Evolutionary conservation across 345 rosid species (phyloP), one percentile per base, ranked within the genome.

Genomic region (Euphorbia tirucalli): DNA sequence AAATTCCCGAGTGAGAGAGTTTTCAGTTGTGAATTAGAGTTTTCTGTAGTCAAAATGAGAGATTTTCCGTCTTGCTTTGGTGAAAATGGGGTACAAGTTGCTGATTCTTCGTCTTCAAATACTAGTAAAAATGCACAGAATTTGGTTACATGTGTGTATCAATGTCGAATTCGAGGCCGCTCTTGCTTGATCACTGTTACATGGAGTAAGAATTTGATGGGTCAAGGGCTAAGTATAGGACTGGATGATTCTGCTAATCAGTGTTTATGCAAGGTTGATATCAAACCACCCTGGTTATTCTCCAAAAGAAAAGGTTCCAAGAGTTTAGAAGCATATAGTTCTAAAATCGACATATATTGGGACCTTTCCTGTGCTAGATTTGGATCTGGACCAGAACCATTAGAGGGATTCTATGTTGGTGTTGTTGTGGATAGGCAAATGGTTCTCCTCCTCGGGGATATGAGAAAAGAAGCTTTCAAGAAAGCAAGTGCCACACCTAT

Each of bases 21-120:
- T 66, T 68, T 57, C 56, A 37, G n/a, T n/a, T n/a, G n/a, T n/a
- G n/a, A n/a, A n/a, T n/a, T n/a, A n/a, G n/a, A n/a, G n/a, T n/a
- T n/a, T n/a, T n/a, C n/a, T n/a, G n/a, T n/a, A n/a, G 49, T 11
- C 46, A 84, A 81, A 71, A 94, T 94, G 97, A 94, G 88, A 61
- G 98, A 92, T 85, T 94, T 94, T 54, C 95, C 98, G 10, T 92
- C 97, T 84, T 92, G 98, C 78, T 94, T 93, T 48, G 90, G 98
- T 60, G 96, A 94, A 78, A 94, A 84, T 83, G 96, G 97, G 37
- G 93, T 92, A 3, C 98, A 90, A 77, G 82, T 89, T 41, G 89
- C 95, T 18, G 95, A 89, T 82, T 88, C 91, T 58, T 90, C 98
- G 10, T 81, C 94, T 31, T 87, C 96, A 19, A 87, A 11, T 74